These are phyloP conservation scores for Wickerhamiella spandovensis DNA, from an alignment of 805 yeast genomes.

Conservation along the genomic window DNA sequence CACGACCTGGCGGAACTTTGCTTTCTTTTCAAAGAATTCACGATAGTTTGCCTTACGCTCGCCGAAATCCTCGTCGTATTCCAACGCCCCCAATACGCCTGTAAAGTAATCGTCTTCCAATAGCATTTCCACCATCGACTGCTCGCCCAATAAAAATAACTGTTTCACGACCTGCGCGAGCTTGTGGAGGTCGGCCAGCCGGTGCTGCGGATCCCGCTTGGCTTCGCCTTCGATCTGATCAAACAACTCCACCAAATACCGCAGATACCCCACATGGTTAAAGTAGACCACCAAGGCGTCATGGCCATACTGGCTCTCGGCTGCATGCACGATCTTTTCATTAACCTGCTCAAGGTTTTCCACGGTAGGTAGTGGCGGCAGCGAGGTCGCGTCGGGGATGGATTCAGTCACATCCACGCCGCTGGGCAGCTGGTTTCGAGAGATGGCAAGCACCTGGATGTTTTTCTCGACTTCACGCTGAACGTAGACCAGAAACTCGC, in stretches of 20 bases:
- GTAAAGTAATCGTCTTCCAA: conserved; percentile 38
- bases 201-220: conserved; percentile 15
- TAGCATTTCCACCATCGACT: conserved; percentile 42
- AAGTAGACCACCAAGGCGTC: conserved; percentile 46
- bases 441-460: conserved; percentile 62
- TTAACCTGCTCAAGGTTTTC: conserved; percentile 41
- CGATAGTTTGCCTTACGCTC: conserved; percentile 68
- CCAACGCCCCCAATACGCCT: conserved; percentile 67
- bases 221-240: conserved; percentile 36
- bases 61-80: conserved; percentile 79
- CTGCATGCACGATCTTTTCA: conserved; percentile 44
- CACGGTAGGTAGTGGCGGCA: conserved; percentile 46
- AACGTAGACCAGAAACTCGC: conserved; percentile 63
- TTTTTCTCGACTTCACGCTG: conserved; percentile 49
- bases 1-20: conserved; percentile 57
- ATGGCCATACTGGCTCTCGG: conserved; percentile 49
- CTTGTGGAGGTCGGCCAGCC: conserved; percentile 44
- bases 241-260: conserved; percentile 40
- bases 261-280: conserved; percentile 39
- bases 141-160: conserved; percentile 54
- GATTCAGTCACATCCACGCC: conserved; percentile 53
- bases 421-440: conserved; percentile 26
- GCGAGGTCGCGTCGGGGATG: conserved; percentile 63
- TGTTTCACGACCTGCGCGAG: conserved; percentile 66
- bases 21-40: conserved; percentile 41